Conservation (phyloP, 139 green algal genomes). For the Edaphochlamys debaryana region DNA sequence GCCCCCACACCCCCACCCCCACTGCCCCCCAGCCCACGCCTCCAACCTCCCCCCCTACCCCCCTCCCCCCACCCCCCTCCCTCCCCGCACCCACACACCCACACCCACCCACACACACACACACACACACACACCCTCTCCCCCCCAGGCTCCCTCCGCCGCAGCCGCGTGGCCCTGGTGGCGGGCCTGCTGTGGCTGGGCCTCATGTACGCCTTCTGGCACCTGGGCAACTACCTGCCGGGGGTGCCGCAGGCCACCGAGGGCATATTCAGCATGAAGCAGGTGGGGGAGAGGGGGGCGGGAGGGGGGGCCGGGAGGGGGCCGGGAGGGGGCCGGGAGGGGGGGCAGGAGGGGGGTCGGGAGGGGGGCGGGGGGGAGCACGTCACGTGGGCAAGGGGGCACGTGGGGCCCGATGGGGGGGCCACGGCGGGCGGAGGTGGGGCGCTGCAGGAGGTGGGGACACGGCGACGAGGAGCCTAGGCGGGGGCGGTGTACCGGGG, state of each 20-base stretch:
- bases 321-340: too few relatives aligned
- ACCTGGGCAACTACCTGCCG: conserved; percentile 71
- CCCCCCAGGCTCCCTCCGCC: conserved; percentile 10
- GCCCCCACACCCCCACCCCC: too few relatives aligned
- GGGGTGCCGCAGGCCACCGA: conserved; percentile 57
- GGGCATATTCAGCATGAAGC: conserved; percentile 46
- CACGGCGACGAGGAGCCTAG: too few relatives aligned
- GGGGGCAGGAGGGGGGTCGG: too few relatives aligned
- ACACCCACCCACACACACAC: background rate
- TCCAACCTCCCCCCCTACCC: background rate
- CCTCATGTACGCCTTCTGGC: conserved; percentile 82
- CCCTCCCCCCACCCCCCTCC: background rate
- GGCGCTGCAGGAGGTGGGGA: too few relatives aligned
- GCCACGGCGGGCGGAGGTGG: too few relatives aligned
- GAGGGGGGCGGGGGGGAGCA: background rate
- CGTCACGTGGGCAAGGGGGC: background rate
- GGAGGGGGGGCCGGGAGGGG: too few relatives aligned
- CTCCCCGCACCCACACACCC: background rate
- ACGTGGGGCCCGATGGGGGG: background rate
- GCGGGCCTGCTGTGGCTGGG: conserved; percentile 40
- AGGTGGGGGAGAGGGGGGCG: conserved; percentile 19
- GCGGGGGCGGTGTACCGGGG: too few relatives aligned
- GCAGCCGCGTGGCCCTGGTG: conserved; percentile 39
- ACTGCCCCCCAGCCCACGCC: too few relatives aligned
- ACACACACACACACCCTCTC: background rate